Evolutionary conservation across 352 stramenopile species (phyloP).

Genomic region (Peronospora tabacina): DNA sequence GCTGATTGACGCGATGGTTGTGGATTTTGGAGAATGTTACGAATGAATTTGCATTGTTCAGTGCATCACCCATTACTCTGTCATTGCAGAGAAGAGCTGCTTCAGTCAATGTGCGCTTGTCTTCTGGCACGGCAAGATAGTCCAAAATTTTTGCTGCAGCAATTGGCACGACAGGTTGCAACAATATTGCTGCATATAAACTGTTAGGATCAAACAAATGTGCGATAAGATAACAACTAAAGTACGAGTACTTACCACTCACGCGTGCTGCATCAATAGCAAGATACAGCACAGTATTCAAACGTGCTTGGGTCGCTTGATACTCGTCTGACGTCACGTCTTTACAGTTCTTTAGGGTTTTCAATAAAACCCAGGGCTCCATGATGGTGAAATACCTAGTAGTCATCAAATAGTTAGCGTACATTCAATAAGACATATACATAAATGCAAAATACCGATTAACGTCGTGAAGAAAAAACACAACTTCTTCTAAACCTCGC

Average conservation of each 20-base stretch:
- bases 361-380: slow-evolving; percentile 73
- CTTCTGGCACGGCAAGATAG: slow-evolving; percentile 46
- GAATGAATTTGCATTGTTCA: slow-evolving; percentile 61
- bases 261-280: slow-evolving; percentile 67
- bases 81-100: slow-evolving; percentile 40
- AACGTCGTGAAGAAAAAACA: slow-evolving; percentile 77
- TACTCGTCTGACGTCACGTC: slow-evolving; percentile 31
- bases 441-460: slow-evolving; percentile 37
- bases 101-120: slow-evolving; percentile 45
- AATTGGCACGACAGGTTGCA: slow-evolving; percentile 60
- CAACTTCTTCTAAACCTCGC: slow-evolving; percentile 56
- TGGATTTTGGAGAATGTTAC: slow-evolving; percentile 37
- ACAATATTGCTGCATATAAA: slow-evolving; percentile 43
- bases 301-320: slow-evolving; percentile 29
- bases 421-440: not conserved
- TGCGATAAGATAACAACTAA: not conserved
- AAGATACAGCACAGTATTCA: slow-evolving; percentile 64
- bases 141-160: slow-evolving; percentile 58
- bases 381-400: slow-evolving; percentile 66
- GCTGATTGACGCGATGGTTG: not conserved
- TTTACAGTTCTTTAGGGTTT: slow-evolving; percentile 35
- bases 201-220: not conserved
- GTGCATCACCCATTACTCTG: slow-evolving; percentile 25
- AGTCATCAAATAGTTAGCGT: slow-evolving; percentile 1
- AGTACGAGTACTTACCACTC: slow-evolving; percentile 33